Base-by-base conservation (phyloP, 2,329 filamentous ascomycete species). In the Akanthomyces muscarius region DNA sequence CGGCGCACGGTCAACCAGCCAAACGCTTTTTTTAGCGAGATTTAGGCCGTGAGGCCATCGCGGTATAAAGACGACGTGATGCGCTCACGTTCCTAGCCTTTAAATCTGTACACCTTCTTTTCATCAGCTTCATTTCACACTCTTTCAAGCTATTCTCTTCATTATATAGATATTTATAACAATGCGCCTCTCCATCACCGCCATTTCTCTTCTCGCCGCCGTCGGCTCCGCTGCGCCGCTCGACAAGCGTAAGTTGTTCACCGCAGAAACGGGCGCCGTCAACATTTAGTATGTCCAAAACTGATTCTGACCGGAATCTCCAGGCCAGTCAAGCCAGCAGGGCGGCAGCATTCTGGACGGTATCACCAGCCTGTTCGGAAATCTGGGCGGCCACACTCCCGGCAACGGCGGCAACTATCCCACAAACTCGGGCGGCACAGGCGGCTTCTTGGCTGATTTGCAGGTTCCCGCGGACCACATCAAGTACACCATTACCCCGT, bases 391-490 rank as follows among this genome's bases (percentile, higher is more conserved):
- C 38, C 58, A 61, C 58, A 61, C 58, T 38, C 33, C 33, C 33
- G 33, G 33, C 33, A 36, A 53, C 48, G 25, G 36, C 25, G 48
- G 18, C 38, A 61, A 28, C 58, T 61, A 61, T 25, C 18, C 58
- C 36, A 6, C 14, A 0, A 61, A 61, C 38, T 33, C 48, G 18
- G 58, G 58, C 25, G 58, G 58, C 48, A 53, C 48, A 3, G 58
- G 58, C 25, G 58, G 58, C 58, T 2, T 61, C 23, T 1, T 53
- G 18, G 58, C 58, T 5, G 58, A 61, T 28, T 1, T 53, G 13
- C 58, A 61, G 48, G 58, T 61, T 11, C 58, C 41, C 16, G 18
- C 48, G n/a, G 58, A 61, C 28, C 58, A 61, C 48, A 53, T 61
- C 48, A 53, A 53, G 50, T 61, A 6, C 25, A 61, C 58, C 14